Conservation (phyloP, 805 yeast species). For the Lachancea cidri region DNA sequence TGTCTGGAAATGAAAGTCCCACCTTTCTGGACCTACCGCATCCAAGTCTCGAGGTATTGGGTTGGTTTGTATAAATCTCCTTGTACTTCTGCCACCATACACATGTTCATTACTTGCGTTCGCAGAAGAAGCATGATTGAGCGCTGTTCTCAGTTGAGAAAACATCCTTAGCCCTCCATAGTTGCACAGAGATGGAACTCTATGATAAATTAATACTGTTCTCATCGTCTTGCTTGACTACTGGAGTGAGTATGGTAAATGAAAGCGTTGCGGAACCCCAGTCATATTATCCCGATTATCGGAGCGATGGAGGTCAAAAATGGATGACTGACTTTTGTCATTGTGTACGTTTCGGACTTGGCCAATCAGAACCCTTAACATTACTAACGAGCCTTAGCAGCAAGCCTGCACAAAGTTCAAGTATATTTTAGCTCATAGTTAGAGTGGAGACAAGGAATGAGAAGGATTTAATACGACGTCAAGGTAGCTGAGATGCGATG, state of each 20-base stretch:
- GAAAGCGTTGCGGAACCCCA: not conserved
- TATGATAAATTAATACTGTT: not conserved
- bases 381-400: not conserved
- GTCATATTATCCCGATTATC: not conserved
- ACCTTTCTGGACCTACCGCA: conserved; percentile 3
- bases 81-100: not conserved
- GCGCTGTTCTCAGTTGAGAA: not conserved
- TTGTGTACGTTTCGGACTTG: not conserved
- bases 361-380: not conserved
- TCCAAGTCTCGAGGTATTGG: not conserved
- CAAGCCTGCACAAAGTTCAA: too few relatives aligned
- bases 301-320: not conserved
- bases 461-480: too few relatives aligned
- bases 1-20: conserved; percentile 4
- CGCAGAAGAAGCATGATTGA: not conserved
- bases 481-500: too few relatives aligned
- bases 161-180: not conserved
- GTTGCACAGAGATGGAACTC: not conserved
- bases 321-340: not conserved
- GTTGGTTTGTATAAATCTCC: conserved; percentile 5
- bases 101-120: not conserved
- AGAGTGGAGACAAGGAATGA: too few relatives aligned
- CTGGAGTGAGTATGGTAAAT: not conserved
- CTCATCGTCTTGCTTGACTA: not conserved
- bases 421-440: too few relatives aligned